Percentiles rank a stretch among this genome's conserved stretches.
Conservation (phyloP, 2,329 filamentous ascomycete species). For the Aspergillus sp. region DNA sequence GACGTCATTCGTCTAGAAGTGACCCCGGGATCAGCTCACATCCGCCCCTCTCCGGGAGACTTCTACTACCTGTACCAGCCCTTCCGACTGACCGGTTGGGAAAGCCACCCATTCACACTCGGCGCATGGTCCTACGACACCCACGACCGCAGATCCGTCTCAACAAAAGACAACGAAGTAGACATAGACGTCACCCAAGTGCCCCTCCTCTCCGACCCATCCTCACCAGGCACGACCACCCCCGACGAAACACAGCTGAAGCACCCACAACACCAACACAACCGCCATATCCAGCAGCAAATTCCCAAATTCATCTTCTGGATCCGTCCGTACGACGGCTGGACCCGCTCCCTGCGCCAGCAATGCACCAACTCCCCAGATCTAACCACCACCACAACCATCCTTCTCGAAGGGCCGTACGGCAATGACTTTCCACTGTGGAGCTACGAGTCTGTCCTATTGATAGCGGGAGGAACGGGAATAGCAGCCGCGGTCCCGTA, state of each 20-base stretch:
- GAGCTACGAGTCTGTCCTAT: conserved; percentile 54
- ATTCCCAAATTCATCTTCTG: conserved; percentile 49
- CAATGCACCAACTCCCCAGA: conserved; percentile 34
- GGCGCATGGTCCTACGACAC: conserved; percentile 34
- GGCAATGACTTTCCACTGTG: conserved; percentile 47
- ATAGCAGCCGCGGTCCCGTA: conserved; percentile 51
- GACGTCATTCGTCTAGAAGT: conserved; percentile 54
- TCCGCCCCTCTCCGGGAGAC: conserved; percentile 47
- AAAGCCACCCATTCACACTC: conserved; percentile 56
- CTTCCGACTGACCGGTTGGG: conserved; percentile 47
- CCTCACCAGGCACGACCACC: not conserved
- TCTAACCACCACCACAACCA: conserved; percentile 30
- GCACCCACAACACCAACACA: not conserved
- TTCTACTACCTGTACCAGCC: conserved; percentile 56
- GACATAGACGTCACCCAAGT: conserved; percentile 23
- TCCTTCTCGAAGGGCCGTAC: conserved; percentile 56
- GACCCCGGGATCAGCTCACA: conserved; percentile 32
- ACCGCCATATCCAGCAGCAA: not conserved
- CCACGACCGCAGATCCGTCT: not conserved
- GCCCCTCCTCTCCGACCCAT: conserved; percentile 28
- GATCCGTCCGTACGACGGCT: conserved; percentile 55
- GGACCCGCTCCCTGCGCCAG: conserved; percentile 50
- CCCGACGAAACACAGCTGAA: conserved; percentile 1
- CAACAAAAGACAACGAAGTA: conserved; percentile 11
- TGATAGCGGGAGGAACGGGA: conserved; percentile 45